A percentile compares a stretch with the other conserved stretches of the same genome.
Evolutionary conservation across 2,329 filamentous ascomycete species (phyloP).

Genomic region (Dendryphion nanum): DNA sequence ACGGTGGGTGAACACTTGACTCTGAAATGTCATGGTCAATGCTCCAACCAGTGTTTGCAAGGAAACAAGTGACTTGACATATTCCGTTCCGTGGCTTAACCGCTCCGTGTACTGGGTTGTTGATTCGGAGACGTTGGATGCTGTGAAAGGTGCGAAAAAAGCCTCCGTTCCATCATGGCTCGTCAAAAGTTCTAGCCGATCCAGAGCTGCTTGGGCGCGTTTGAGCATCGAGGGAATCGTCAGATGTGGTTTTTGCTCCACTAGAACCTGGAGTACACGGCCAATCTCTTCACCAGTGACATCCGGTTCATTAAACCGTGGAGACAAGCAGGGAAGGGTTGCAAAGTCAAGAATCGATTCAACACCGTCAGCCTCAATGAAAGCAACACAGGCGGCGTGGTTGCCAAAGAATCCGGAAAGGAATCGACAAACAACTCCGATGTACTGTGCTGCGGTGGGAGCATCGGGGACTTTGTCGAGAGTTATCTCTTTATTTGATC

Average conservation of each 20-base stretch:
- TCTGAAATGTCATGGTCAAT: constrained; percentile 70
- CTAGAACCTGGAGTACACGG: constrained; percentile 71
- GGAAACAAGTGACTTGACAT: constrained; percentile 75
- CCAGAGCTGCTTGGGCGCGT: constrained; percentile 68
- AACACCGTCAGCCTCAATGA: constrained; percentile 76
- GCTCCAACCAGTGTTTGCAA: constrained; percentile 75
- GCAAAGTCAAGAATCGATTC: constrained; percentile 82
- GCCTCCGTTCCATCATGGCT: constrained; percentile 51
- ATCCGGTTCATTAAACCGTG: constrained; percentile 61
- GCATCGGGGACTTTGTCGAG: constrained; percentile 45
- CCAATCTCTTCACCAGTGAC: constrained; percentile 68
- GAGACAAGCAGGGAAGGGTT: constrained; percentile 76
- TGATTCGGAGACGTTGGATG: constrained; percentile 25
- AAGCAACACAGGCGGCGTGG: constrained; percentile 66
- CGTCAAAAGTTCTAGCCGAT: constrained; percentile 66
- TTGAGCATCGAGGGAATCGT: constrained; percentile 78
- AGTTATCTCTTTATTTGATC: constrained; percentile 15
- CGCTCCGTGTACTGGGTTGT: constrained; percentile 19
- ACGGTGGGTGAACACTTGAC: constrained; percentile 62
- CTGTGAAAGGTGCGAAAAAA: constrained; percentile 69
- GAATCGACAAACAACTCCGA: constrained; percentile 75
- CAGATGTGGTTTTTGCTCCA: constrained; percentile 77
- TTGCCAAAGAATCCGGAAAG: constrained; percentile 76
- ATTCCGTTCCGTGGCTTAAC: constrained; percentile 64
- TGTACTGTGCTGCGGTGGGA: constrained; percentile 63